Base-by-base conservation (phyloP, 768 basidiomycete genomes). In the Boletus rufocinnamomeus region DNA sequence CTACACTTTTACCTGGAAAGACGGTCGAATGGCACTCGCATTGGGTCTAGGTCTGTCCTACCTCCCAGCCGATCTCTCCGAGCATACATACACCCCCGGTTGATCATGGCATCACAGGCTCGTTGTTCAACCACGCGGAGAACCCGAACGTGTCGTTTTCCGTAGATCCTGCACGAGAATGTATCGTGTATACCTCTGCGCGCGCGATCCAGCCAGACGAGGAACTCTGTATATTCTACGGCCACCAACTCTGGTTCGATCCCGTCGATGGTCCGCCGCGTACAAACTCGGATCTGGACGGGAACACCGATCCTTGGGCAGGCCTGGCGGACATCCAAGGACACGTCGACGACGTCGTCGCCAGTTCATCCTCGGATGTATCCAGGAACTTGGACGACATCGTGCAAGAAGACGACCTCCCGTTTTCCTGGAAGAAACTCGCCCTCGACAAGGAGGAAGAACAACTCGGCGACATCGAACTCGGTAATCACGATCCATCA, bases 201-300 rank as follows among this genome's bases (percentile, higher is more conserved):
- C 82, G 83, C 7, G 67, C 76, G 25, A 74, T 94, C 32, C 59
- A 78, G 17, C 66, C 77, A 2, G 84, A 79, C 30, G 89, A 94
- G 64, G 92, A 95, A 69, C 79, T 93, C 14, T 89, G 85, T 65
- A 91, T 93, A 59, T 90, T 83, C 67, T 89, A 92, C 65, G 88
- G 85, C 3, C 82, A 83, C 58, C 81, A 81, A 23, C 77, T 87
- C 6, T 87, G 86, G 86, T 88, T 87, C 61, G 67, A 80, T n/a
- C 78, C 79, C 10, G 66, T 74, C n/a, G 79, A 69, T 21, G 50
- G 34, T 23, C 28, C 63, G 16, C 45, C 34, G 17, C 6, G 37
- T 6, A 27, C 44, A 6, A 34, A 17, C 38, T 25, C 47, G 32
- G 41, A 50, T 52, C 17, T 6, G 34, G 30, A 49, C 43, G 54